Percentiles rank a stretch among this genome's conserved stretches.
phyloP scores from a whole-genome alignment of 306 rosid species.

The Rosa multiflora region DNA sequence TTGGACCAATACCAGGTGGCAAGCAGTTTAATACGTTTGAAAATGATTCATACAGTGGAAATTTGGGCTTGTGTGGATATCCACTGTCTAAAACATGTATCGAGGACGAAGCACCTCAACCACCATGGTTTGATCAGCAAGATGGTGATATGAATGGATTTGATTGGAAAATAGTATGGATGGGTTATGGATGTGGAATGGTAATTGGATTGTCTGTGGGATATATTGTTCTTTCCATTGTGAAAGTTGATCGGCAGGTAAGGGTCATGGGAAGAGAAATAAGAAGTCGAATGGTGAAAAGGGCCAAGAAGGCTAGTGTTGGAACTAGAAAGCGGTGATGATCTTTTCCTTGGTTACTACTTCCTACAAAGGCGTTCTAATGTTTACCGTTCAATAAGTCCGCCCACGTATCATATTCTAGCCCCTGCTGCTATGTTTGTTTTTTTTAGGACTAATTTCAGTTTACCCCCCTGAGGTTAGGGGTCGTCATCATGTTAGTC shows the following conservation, averaged over 20 bases:
- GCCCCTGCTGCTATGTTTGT: too few species aligned
- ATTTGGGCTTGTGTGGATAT: background rate
- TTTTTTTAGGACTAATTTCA: too few species aligned
- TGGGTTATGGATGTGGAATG: conserved; percentile 1
- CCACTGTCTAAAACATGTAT: background rate
- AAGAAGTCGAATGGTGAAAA: background rate
- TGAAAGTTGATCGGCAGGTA: background rate
- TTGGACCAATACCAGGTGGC: background rate
- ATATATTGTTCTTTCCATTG: background rate
- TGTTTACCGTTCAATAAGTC: too few species aligned
- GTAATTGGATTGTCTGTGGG: background rate
- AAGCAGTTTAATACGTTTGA: background rate
- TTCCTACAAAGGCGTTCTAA: too few species aligned
- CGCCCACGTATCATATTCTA: too few species aligned
- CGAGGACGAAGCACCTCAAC: background rate
- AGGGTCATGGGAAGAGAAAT: background rate
- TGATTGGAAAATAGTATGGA: conserved; percentile 7
- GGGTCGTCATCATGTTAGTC: too few species aligned
- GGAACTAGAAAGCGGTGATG: too few species aligned
- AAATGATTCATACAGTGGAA: background rate
- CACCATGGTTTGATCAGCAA: background rate
- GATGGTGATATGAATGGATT: background rate
- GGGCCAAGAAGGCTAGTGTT: background rate
- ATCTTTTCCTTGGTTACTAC: too few species aligned
- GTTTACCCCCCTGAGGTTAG: too few species aligned